phyloP scores from a whole-genome alignment of 1,139 yeast species.

The Sporopachydermia cereana region DNA sequence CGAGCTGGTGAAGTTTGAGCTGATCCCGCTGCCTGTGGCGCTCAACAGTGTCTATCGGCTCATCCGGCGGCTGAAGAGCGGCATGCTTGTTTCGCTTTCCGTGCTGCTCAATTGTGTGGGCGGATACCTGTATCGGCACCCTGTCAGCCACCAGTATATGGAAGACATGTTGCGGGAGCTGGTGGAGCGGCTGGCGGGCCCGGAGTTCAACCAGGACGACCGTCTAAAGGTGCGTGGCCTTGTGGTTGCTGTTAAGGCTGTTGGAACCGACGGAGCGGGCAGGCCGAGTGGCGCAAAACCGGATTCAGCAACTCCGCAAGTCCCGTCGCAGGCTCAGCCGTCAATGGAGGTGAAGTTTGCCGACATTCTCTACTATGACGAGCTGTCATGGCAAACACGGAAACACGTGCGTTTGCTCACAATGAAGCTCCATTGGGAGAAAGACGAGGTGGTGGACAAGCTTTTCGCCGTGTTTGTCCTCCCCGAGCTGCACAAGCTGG shows the following conservation, averaged over 20 bases:
- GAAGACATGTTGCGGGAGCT: slow-evolving; percentile 50
- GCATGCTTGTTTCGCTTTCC: slow-evolving; percentile 54
- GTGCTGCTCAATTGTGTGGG: slow-evolving; percentile 71
- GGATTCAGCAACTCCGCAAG: neutral
- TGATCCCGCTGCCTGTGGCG: slow-evolving; percentile 59
- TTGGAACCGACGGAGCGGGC: neutral
- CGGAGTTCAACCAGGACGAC: slow-evolving; percentile 40
- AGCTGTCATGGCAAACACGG: slow-evolving; percentile 32
- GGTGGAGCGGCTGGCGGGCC: slow-evolving; percentile 38
- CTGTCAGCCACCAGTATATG: slow-evolving; percentile 50
- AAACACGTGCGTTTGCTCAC: slow-evolving; percentile 31
- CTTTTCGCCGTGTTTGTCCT: slow-evolving; percentile 43
- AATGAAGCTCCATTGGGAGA: slow-evolving; percentile 36
- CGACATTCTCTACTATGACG: slow-evolving; percentile 37
- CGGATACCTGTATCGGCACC: slow-evolving; percentile 47
- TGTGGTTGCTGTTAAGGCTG: slow-evolving; percentile 46
- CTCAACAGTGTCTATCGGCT: slow-evolving; percentile 60
- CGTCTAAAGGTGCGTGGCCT: slow-evolving; percentile 52
- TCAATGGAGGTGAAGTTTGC: slow-evolving; percentile 35
- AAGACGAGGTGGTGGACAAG: slow-evolving; percentile 29
- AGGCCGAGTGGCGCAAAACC: neutral
- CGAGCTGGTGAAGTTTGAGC: slow-evolving; percentile 66
- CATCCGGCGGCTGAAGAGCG: slow-evolving; percentile 39
- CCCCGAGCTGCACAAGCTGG: slow-evolving; percentile 53
- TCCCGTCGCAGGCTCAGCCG: neutral